Evolutionary conservation across 164 flowering plant species (phyloP).

Genomic region (Chimonanthus praecox): DNA sequence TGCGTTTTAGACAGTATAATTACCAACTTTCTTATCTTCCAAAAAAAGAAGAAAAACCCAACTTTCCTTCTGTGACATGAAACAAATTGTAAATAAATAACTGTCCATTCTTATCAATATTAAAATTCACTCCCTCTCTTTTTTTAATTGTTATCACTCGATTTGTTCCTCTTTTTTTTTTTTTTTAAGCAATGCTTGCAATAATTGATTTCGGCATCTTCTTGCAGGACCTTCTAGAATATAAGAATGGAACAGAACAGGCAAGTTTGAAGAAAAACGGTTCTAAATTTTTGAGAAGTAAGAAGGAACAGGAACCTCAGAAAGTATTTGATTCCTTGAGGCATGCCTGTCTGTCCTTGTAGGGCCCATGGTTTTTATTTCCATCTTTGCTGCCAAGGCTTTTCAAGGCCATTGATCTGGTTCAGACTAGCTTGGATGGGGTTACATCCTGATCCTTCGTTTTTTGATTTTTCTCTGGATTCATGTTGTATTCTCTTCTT

Average conservation of each 20-base stretch:
- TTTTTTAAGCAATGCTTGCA: not conserved
- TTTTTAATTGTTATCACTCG: not conserved
- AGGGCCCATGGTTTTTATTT: not conserved
- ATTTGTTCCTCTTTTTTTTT: not conserved
- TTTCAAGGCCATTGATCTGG: not conserved
- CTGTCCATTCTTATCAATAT: not conserved
- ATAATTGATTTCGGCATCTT: not conserved
- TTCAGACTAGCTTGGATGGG: not conserved
- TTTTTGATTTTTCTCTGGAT: not conserved
- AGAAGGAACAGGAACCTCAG: not conserved
- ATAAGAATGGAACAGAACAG: constrained; percentile 65
- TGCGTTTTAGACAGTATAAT: no score
- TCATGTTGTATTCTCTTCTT: not conserved
- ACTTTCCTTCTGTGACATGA: not conserved
- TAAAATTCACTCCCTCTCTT: not conserved
- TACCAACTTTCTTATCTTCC: no score
- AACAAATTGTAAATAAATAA: not conserved
- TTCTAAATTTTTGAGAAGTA: not conserved
- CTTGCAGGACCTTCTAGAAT: constrained; percentile 64
- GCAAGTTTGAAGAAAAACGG: constrained; percentile 24
- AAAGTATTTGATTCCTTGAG: not conserved
- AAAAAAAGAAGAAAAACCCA: not conserved
- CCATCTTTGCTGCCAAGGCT: not conserved
- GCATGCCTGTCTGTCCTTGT: not conserved
- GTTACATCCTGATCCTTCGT: not conserved